phyloP scores from a whole-genome alignment of 2,329 filamentous ascomycete species.

The Camptophora hylomeconis region DNA sequence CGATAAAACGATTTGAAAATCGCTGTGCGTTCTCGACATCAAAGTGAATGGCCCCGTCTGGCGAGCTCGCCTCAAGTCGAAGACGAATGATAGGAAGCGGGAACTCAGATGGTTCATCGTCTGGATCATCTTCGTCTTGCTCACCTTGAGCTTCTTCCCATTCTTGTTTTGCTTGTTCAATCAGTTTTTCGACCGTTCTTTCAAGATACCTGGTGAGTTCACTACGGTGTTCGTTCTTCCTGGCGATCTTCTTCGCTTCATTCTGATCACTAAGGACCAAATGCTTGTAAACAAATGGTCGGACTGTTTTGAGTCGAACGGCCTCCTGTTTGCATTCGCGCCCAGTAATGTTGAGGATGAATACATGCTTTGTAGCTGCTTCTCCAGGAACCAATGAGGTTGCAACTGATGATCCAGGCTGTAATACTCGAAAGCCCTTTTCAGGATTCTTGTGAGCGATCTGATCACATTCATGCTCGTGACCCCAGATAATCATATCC shows the following conservation, averaged over 20 bases:
- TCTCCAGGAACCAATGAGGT: constrained; percentile 86
- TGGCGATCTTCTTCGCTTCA: constrained; percentile 63
- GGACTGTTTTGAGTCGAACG: constrained; percentile 72
- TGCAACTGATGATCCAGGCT: constrained; percentile 89
- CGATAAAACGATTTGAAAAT: constrained; percentile 83
- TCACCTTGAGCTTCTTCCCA: constrained; percentile 70
- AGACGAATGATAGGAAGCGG: constrained; percentile 78
- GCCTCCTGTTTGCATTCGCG: constrained; percentile 69
- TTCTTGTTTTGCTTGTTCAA: constrained; percentile 65
- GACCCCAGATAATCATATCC: constrained; percentile 88
- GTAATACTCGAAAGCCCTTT: constrained; percentile 89
- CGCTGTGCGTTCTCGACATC: constrained; percentile 91
- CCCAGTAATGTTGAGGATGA: constrained; percentile 71
- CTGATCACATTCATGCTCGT: constrained; percentile 93
- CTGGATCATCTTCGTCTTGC: constrained; percentile 37
- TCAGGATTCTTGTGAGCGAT: constrained; percentile 72
- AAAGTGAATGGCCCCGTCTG: constrained; percentile 64
- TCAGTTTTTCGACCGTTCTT: constrained; percentile 70
- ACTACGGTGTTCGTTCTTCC: constrained; percentile 68
- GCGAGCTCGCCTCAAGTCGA: constrained; percentile 78
- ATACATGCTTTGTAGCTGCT: constrained; percentile 79
- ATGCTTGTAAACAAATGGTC: constrained; percentile 80
- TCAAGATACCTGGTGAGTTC: constrained; percentile 68
- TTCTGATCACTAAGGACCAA: constrained; percentile 64
- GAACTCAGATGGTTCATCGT: constrained; percentile 24